These are phyloP conservation scores for Metarhizium humberi DNA, from an alignment of 2,329 filamentous ascomycete species.

Conservation along the genomic window DNA sequence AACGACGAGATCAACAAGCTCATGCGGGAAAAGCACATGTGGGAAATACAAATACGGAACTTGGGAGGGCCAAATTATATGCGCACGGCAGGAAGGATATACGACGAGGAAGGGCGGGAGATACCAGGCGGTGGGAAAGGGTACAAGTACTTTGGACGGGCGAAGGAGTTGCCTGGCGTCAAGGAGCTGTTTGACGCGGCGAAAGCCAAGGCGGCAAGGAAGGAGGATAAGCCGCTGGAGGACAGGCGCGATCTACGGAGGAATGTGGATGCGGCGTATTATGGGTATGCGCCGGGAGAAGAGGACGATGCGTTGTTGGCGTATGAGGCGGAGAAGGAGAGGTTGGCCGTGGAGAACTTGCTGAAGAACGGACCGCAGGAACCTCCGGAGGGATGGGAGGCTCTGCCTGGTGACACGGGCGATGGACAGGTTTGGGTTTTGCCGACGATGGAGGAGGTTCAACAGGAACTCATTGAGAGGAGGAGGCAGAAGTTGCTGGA, in stretches of 20 bases:
- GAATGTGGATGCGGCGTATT: slow-evolving; percentile 88
- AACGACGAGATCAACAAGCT: slow-evolving; percentile 99
- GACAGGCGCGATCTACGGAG: slow-evolving; percentile 60
- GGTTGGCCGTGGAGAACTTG: slow-evolving; percentile 65
- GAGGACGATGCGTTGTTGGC: slow-evolving; percentile 73
- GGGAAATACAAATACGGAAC: slow-evolving; percentile 94
- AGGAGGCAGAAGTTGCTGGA: slow-evolving; percentile 76
- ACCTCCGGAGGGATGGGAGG: slow-evolving; percentile 65
- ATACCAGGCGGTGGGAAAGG: slow-evolving; percentile 73
- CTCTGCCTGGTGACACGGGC: slow-evolving; percentile 76
- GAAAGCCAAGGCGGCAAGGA: slow-evolving; percentile 46
- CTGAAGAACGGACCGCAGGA: slow-evolving; percentile 46
- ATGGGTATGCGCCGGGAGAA: slow-evolving; percentile 87
- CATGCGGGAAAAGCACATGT: slow-evolving; percentile 98
- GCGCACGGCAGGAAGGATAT: slow-evolving; percentile 60
- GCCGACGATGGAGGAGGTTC: slow-evolving; percentile 85
- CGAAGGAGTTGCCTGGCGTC: slow-evolving; percentile 82
- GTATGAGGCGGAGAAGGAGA: slow-evolving; percentile 78
- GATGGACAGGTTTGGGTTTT: slow-evolving; percentile 77
- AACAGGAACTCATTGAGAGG: slow-evolving; percentile 83
- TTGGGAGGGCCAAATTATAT: slow-evolving; percentile 97
- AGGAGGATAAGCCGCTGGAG: slow-evolving; percentile 55
- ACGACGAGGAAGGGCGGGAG: slow-evolving; percentile 65
- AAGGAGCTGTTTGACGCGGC: slow-evolving; percentile 92
- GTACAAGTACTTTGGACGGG: slow-evolving; percentile 89